Evolutionary conservation across 1,139 yeast species (phyloP).

Genomic region (Debaryomyces fabryi): DNA sequence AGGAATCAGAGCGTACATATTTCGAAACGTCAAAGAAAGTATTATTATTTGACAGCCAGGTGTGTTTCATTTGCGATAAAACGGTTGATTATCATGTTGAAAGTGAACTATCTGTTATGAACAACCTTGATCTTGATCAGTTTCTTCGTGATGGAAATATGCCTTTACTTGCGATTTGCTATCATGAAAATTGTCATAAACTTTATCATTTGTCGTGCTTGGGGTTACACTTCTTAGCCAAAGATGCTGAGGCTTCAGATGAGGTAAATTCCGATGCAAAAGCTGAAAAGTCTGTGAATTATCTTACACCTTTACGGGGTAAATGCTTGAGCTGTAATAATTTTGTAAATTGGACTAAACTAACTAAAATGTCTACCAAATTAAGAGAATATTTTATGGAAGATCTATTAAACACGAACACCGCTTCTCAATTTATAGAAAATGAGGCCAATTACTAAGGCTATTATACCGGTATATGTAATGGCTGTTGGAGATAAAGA

Average conservation of each 20-base stretch:
- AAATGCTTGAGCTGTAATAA: constrained; percentile 42
- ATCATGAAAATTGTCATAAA: constrained; percentile 30
- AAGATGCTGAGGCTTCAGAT: background rate
- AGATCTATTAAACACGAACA: constrained; percentile 5
- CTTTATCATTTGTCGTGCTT: constrained; percentile 50
- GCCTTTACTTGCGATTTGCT: constrained; percentile 39
- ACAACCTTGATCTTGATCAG: constrained; percentile 6
- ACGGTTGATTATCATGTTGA: constrained; percentile 36
- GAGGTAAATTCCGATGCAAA: background rate
- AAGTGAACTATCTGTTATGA: constrained; percentile 10
- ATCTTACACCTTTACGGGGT: constrained; percentile 42
- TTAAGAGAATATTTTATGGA: constrained; percentile 23
- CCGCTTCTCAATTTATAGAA: constrained; percentile 1
- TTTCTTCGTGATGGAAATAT: constrained; percentile 14
- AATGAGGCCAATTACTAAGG: background rate
- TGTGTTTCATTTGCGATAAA: constrained; percentile 32
- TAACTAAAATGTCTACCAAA: constrained; percentile 40
- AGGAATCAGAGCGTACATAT: background rate
- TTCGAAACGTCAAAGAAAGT: constrained; percentile 22
- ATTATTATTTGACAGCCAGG: constrained; percentile 22
- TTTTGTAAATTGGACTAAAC: constrained; percentile 41
- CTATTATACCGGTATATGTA: background rate
- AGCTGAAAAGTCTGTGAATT: background rate
- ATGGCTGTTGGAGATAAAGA: background rate
- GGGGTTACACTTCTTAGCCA: constrained; percentile 19